Conservation (phyloP, 805 yeast genomes). For the Saccharomycopsis microspora region DNA sequence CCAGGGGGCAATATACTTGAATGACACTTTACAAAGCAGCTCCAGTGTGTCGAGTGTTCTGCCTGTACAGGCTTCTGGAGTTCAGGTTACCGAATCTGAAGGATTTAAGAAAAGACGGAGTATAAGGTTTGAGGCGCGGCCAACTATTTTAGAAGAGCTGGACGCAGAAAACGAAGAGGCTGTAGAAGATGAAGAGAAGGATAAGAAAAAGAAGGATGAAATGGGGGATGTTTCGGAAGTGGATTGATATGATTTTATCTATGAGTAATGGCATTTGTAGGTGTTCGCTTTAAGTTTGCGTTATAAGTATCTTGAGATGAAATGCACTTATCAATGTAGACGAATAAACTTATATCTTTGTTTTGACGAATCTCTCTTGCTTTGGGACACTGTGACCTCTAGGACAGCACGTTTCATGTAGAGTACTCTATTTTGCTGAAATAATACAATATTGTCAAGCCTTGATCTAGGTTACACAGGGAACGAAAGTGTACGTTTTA, state of each 20-base stretch:
- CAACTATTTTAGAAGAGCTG: constrained; percentile 8
- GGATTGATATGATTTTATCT: neutral
- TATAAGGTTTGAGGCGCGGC: constrained; percentile 12
- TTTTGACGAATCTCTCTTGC: too few species aligned
- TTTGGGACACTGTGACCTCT: too few species aligned
- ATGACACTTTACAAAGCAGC: constrained; percentile 5
- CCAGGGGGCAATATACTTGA: constrained; percentile 10
- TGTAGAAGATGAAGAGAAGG: neutral
- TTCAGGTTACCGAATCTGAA: neutral
- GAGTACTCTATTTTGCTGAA: too few species aligned
- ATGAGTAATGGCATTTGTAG: too few species aligned
- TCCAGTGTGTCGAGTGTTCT: constrained; percentile 7
- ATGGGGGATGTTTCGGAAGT: neutral
- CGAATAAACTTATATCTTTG: too few species aligned
- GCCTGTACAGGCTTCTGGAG: constrained; percentile 11
- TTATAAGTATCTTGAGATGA: too few species aligned
- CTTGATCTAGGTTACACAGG: too few species aligned
- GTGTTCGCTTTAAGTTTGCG: too few species aligned
- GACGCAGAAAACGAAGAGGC: neutral
- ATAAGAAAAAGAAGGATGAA: neutral
- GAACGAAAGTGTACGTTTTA: too few species aligned
- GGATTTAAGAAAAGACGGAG: constrained; percentile 10
- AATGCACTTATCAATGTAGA: too few species aligned
- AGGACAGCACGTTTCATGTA: too few species aligned
- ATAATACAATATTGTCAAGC: too few species aligned